Base-by-base conservation (phyloP, 176 grass and related monocot genomes). In the Microstegium vimineum region DNA sequence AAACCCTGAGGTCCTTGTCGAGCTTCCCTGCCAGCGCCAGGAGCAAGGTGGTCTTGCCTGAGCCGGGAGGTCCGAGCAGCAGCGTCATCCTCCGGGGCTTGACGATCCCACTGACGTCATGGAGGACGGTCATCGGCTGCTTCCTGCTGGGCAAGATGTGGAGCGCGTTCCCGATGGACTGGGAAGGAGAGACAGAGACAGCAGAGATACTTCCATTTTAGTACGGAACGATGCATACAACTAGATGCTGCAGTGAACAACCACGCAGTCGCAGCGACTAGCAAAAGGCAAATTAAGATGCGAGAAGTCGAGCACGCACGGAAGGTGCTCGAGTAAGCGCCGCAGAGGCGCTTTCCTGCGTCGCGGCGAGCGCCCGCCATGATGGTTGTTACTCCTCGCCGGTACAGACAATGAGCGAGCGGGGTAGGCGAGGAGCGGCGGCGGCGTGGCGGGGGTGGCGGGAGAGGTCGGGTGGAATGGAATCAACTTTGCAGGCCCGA, bases 1-100 rank as follows among this genome's bases (percentile, higher is more conserved):
- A 82, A 16, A 90, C 87, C 57, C 73, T 94, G 59, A 97, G 87
- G 15, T 90, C 88, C 57, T 89, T 86, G 38, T 90, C 87, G 10
- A 97, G 87, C 82, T 97, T 97, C 82, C 94, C 94, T 1, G 94
- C 94, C 79, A 97, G 35, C 15, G 94, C 90, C 30, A 89, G 86
- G 11, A 97, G 83, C 69, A 97, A 74, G 36, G 94, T 90, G 14
- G 94, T 97, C 86, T 97, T 97, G 5, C 94, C 94, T 4, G 94
- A 90, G 0, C 90, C 90, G 16, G 94, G 94, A 35, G 92, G 92
- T 0, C 94, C 94, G 28, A 97, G 51, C 20, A 97, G 74, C 77
- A 97, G 62, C 4, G 94, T 86, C 94, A 97, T 97, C 86, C 89
- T 86, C 62, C 87, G 51, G 25, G 89, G 86, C 74, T 86, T 94